A percentile compares a stretch with the other conserved stretches of the same genome.
phyloP scores from a whole-genome alignment of 495 filamentous ascomycete genomes.

The Aspergillus funiculosus region DNA sequence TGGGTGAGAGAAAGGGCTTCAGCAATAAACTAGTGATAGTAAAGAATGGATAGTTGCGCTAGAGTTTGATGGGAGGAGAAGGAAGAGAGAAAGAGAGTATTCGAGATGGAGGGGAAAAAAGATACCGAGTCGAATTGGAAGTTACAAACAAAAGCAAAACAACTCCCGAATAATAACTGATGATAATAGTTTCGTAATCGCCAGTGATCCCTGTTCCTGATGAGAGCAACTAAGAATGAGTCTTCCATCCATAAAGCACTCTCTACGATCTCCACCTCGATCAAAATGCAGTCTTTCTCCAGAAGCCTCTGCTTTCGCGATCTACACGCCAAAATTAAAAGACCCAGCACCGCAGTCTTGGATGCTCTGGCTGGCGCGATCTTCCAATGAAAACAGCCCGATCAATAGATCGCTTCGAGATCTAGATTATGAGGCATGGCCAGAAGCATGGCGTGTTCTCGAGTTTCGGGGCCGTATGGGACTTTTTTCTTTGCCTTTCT shows the following conservation, averaged over 20 bases:
- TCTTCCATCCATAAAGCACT: too few relatives aligned
- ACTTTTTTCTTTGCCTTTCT: background rate
- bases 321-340: constrained; percentile 17
- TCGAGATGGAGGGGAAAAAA: background rate
- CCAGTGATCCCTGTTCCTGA: too few relatives aligned
- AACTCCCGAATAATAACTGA: too few relatives aligned
- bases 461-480: too few relatives aligned
- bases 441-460: constrained; percentile 8
- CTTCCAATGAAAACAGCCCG: constrained; percentile 4
- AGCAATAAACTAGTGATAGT: too few relatives aligned
- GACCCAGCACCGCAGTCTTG: constrained; percentile 11
- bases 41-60: background rate
- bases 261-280: background rate
- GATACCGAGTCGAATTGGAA: too few relatives aligned
- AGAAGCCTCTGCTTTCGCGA: constrained; percentile 5
- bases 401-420: constrained; percentile 8
- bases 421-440: constrained; percentile 4
- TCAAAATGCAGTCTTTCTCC: constrained; percentile 3
- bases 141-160: too few relatives aligned
- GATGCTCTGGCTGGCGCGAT: constrained; percentile 4
- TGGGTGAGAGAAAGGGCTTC: too few relatives aligned
- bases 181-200: too few relatives aligned
- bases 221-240: too few relatives aligned
- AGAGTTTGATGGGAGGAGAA: background rate
- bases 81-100: constrained; percentile 1